Conservation (phyloP, 495 filamentous ascomycete species). For the Annulohypoxylon stygium region DNA sequence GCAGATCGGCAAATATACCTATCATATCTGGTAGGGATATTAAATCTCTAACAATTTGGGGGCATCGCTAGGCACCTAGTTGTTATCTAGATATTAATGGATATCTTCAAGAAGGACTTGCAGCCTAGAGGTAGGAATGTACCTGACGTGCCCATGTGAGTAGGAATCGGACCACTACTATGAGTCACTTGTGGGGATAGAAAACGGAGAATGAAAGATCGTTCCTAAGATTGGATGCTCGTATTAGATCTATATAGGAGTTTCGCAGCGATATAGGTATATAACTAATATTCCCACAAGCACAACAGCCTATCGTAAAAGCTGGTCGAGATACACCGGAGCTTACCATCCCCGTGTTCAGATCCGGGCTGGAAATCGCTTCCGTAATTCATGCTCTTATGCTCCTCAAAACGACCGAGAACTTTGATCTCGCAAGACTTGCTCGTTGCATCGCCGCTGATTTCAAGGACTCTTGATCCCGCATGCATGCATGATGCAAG, state of each 20-base stretch:
- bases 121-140: neutral
- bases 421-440: slow-evolving; percentile 72
- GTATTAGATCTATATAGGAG: too few relatives aligned
- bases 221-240: too few relatives aligned
- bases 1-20: slow-evolving; percentile 16
- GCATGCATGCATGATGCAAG: slow-evolving; percentile 96
- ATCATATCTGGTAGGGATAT: slow-evolving; percentile 5
- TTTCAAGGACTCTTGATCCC: slow-evolving; percentile 75
- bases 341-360: slow-evolving; percentile 39
- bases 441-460: slow-evolving; percentile 54
- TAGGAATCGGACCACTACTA: too few relatives aligned
- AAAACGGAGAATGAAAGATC: too few relatives aligned
- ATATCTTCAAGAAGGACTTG: neutral
- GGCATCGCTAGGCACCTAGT: too few relatives aligned
- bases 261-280: too few relatives aligned
- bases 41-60: neutral
- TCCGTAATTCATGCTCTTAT: slow-evolving; percentile 96
- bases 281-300: slow-evolving; percentile 72
- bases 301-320: slow-evolving; percentile 89
- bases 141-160: neutral
- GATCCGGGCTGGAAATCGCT: slow-evolving; percentile 73
- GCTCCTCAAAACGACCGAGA: slow-evolving; percentile 82
- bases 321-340: slow-evolving; percentile 80
- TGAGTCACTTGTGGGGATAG: too few relatives aligned
- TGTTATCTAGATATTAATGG: neutral